Evolutionary conservation across 176 grass and related monocot genomes (phyloP).

Genomic region (Ananas comosus): DNA sequence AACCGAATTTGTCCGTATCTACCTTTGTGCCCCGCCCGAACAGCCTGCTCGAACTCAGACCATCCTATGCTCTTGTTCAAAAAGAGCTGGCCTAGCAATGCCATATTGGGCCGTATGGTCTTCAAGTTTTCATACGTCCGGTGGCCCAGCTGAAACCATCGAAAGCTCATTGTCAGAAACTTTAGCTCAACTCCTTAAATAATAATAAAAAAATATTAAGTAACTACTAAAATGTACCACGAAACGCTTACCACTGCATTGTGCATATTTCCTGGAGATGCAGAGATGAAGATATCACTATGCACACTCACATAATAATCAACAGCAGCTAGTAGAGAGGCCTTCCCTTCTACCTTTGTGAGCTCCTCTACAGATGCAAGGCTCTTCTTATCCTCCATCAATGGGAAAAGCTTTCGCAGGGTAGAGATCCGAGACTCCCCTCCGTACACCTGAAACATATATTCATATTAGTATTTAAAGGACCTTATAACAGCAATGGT

Average conservation of each 20-base stretch:
- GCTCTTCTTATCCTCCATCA: slow-evolving; percentile 84
- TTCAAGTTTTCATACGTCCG: slow-evolving; percentile 77
- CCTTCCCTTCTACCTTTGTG: slow-evolving; percentile 58
- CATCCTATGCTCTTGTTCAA: slow-evolving; percentile 78
- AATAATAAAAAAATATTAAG: neutral
- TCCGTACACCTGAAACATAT: slow-evolving; percentile 59
- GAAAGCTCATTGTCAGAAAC: slow-evolving; percentile 8
- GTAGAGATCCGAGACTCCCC: slow-evolving; percentile 66
- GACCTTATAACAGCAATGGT: neutral
- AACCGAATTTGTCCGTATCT: slow-evolving; percentile 66
- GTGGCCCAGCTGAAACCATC: slow-evolving; percentile 48
- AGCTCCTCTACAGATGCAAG: slow-evolving; percentile 63
- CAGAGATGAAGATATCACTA: slow-evolving; percentile 73
- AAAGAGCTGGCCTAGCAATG: slow-evolving; percentile 74
- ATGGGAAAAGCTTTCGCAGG: slow-evolving; percentile 61
- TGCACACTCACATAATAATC: slow-evolving; percentile 85
- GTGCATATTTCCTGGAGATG: slow-evolving; percentile 93
- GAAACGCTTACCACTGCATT: slow-evolving; percentile 67
- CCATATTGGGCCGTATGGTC: slow-evolving; percentile 83
- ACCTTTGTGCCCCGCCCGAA: slow-evolving; percentile 65
- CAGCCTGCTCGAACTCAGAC: slow-evolving; percentile 52
- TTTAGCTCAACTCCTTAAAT: neutral
- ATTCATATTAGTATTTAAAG: slow-evolving; percentile 12
- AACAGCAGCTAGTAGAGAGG: slow-evolving; percentile 81
- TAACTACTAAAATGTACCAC: neutral